Conservation (phyloP, 305 asterid species). For the Vinca major region DNA sequence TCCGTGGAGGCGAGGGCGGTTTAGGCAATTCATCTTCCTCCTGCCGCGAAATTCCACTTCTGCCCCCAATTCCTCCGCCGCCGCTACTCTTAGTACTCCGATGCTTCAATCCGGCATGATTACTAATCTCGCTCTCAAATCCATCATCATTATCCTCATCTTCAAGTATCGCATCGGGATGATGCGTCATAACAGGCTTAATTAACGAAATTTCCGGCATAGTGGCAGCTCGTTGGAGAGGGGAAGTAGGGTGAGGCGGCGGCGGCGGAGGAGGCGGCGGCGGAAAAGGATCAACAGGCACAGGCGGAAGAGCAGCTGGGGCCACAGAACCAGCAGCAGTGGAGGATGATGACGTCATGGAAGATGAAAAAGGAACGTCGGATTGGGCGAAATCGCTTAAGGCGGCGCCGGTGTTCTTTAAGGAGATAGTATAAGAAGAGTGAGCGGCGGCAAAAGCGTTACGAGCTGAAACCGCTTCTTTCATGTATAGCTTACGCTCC, state of each 20-base stretch:
- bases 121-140: conserved; percentile 40
- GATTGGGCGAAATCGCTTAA: conserved; percentile 57
- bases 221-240: conserved; percentile 74
- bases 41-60: conserved; percentile 34
- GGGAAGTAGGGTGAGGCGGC: conserved; percentile 28
- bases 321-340: conserved; percentile 11
- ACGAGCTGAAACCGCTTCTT: conserved; percentile 67
- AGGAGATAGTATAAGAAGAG: conserved; percentile 68
- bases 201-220: conserved; percentile 73
- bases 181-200: conserved; percentile 26
- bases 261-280: conserved; percentile 34
- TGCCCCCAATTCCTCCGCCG: conserved; percentile 6
- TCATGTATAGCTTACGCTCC: conserved; percentile 72
- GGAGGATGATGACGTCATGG: neutral
- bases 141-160: conserved; percentile 64
- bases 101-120: conserved; percentile 35
- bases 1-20: conserved; percentile 29
- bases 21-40: conserved; percentile 37
- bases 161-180: conserved; percentile 45
- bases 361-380: conserved; percentile 8
- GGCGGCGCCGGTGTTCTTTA: conserved; percentile 91
- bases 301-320: conserved; percentile 24
- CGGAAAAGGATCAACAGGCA: neutral
- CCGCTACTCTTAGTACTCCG: conserved; percentile 49
- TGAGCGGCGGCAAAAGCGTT: conserved; percentile 97